phyloP scores from a whole-genome alignment of 371 early-diverging fungal species.

The Circinella minor region DNA sequence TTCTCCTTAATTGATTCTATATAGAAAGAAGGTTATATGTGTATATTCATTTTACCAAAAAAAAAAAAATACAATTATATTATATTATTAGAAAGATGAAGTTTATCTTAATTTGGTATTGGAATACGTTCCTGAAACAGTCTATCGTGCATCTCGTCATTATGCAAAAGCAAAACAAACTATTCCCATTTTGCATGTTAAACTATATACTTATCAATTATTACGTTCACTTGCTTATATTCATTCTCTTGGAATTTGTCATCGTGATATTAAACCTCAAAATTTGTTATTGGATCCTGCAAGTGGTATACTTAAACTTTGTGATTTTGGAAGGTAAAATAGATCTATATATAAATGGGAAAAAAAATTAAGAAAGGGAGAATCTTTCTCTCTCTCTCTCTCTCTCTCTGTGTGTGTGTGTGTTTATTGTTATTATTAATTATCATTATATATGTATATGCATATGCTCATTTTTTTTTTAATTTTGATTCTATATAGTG shows the following conservation, averaged over 20 bases:
- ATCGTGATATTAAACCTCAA: constrained; percentile 74
- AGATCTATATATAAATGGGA: neutral
- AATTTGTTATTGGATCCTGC: constrained; percentile 78
- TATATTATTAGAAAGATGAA: constrained; percentile 73
- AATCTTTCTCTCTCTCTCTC: no score
- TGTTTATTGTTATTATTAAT: neutral
- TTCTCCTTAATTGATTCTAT: no score
- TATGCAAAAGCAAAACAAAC: constrained; percentile 87
- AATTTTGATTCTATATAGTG: constrained; percentile 50
- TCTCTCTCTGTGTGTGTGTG: neutral
- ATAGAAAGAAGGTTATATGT: no score
- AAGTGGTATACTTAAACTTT: constrained; percentile 93
- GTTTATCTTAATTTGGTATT: constrained; percentile 86
- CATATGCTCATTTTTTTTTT: constrained; percentile 8
- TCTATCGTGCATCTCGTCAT: constrained; percentile 84
- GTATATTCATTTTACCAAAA: neutral
- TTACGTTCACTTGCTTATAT: constrained; percentile 84
- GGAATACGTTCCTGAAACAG: constrained; percentile 88
- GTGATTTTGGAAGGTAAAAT: constrained; percentile 95
- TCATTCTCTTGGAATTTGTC: constrained; percentile 56
- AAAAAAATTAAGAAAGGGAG: constrained; percentile 11
- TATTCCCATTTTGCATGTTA: constrained; percentile 93
- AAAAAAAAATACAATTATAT: neutral
- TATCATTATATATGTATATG: neutral
- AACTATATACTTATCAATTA: constrained; percentile 97